These are phyloP conservation scores for Arabidopsis arenosa DNA, from an alignment of 345 rosid species.

Conservation along the genomic window DNA sequence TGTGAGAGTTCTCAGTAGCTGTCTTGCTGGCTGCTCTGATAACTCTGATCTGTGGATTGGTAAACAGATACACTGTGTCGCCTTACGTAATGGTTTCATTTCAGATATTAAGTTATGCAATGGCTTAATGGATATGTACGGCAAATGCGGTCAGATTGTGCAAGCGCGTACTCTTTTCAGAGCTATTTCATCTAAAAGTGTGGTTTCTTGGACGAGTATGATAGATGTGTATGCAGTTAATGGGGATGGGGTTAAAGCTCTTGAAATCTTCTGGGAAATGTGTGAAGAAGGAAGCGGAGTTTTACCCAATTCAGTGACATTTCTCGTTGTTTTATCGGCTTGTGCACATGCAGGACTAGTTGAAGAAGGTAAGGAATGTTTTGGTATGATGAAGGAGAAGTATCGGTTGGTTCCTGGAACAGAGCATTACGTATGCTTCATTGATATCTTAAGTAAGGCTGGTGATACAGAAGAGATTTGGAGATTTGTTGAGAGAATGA, in stretches of 20 bases:
- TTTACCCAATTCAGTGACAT: slow-evolving; percentile 69
- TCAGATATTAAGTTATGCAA: slow-evolving; percentile 70
- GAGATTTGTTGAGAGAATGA: slow-evolving; percentile 54
- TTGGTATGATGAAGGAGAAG: slow-evolving; percentile 54
- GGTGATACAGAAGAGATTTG: slow-evolving; percentile 67
- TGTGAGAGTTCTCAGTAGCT: slow-evolving; percentile 63
- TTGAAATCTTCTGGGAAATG: slow-evolving; percentile 64
- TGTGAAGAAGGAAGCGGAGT: slow-evolving; percentile 49
- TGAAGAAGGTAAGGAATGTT: slow-evolving; percentile 61
- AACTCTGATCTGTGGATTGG: slow-evolving; percentile 67
- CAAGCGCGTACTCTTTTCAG: slow-evolving; percentile 56
- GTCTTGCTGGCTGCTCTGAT: slow-evolving; percentile 77
- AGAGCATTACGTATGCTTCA: slow-evolving; percentile 73
- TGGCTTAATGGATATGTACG: slow-evolving; percentile 77
- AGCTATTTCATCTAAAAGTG: slow-evolving; percentile 51
- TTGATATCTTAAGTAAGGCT: slow-evolving; percentile 69
- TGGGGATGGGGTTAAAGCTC: slow-evolving; percentile 64
- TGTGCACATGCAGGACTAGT: slow-evolving; percentile 81
- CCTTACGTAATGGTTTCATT: slow-evolving; percentile 56
- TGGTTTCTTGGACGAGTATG: slow-evolving; percentile 85
- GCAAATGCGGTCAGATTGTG: slow-evolving; percentile 64
- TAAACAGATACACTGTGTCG: slow-evolving; percentile 72
- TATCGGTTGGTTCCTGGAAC: slow-evolving; percentile 51
- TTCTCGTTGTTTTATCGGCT: slow-evolving; percentile 79
- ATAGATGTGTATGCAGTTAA: slow-evolving; percentile 75